Evolutionary conservation across 1,284 basidiomycete species (phyloP).

Genomic region (Trichosporon coremiiforme): DNA sequence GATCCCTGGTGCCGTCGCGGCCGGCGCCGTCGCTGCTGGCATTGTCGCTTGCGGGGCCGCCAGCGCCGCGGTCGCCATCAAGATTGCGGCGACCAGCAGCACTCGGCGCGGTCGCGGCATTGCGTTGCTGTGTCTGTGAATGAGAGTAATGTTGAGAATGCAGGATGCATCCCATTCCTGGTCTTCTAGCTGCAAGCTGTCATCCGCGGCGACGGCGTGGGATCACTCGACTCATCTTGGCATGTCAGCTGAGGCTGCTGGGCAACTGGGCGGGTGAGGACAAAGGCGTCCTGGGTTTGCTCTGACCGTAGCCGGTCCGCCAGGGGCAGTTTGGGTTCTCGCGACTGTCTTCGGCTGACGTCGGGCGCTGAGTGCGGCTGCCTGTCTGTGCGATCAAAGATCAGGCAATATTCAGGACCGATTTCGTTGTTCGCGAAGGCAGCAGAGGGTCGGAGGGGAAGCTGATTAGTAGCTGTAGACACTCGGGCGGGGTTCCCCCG

Average conservation of each 20-base stretch:
- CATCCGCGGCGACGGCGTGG: background rate
- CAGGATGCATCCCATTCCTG: background rate
- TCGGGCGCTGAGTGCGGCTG: background rate
- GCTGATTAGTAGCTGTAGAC: background rate
- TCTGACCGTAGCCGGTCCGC: background rate
- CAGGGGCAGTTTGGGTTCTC: background rate
- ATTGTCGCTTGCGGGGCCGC: background rate
- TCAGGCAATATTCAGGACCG: constrained; percentile 3
- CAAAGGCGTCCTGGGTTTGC: background rate
- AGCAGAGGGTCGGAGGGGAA: background rate
- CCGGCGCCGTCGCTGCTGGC: background rate
- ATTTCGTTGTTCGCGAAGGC: background rate
- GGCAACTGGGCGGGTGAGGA: background rate
- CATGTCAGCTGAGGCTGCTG: background rate
- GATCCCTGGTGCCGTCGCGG: background rate
- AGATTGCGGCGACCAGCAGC: background rate
- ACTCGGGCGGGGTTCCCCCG: too few species aligned
- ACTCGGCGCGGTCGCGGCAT: background rate
- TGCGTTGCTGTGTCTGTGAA: background rate
- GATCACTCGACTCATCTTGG: background rate
- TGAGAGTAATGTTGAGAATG: background rate
- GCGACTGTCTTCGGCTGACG: background rate
- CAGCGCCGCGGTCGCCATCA: background rate
- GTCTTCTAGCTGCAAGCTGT: background rate
- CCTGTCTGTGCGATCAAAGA: background rate